Evolutionary conservation across 495 filamentous ascomycete genomes (phyloP), one percentile per base, ranked within the genome.

Genomic region (Xylaria telfairii): DNA sequence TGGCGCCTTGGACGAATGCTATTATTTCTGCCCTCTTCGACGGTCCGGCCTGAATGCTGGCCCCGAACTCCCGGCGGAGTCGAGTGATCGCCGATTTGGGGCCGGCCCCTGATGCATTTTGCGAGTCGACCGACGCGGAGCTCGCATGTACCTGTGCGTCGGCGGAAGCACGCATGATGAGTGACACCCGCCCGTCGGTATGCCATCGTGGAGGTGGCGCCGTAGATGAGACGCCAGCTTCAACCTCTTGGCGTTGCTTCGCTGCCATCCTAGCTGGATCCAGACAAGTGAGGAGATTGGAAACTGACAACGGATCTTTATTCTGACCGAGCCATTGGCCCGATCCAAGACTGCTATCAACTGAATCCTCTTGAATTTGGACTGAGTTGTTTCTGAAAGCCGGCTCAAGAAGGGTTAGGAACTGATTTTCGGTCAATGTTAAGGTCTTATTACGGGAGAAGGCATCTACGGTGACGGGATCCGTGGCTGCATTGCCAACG

Each of bases 201-300:
- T 75, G 68, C 76, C 76, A 78, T 3, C 69, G 74, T 26, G 76
- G 76, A 32, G 56, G 42, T 8, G 63, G 44, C 3, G 19, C 26
- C 7, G 47, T 65, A 13, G 72, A 70, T 7, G 37, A 60, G 15
- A 39, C 15, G 7, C 7, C 24, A 15, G 44, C 62, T 26, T 64
- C 70, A 44, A 46, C 57, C n/a, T 74, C 72, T 37, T 65, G 70
- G 26, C 26, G 3, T 51, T 71, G 67, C 64, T 39, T 72, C 13
- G 64, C 67, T 7, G 66, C 62, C 46, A 77, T 72, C 13, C 3
- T 66, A 3, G 73, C 71, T 13, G 73, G 76, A 59, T 77, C 76
- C 7, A 80, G n/a, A 57, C 69, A 74, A 30, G 76, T 78, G 51
- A 71, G 17, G 4, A 77, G 41, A 54, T 75, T 80, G 10, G 75